These are phyloP conservation scores for Xylaria bambusicola DNA, from an alignment of 495 filamentous ascomycete species.

Conservation along the genomic window DNA sequence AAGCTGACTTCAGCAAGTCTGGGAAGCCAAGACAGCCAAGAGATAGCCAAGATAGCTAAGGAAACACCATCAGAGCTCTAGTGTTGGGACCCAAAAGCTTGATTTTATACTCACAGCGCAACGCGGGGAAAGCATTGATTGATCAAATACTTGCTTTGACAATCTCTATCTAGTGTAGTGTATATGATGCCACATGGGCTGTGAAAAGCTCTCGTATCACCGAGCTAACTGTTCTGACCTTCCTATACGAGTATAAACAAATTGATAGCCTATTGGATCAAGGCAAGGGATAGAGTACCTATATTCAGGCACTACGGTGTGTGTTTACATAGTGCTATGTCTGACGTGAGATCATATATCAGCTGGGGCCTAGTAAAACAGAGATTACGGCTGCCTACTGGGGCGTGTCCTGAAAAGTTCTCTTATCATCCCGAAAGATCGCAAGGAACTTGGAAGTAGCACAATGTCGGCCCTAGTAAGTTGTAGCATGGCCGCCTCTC, in stretches of 20 bases:
- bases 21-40: slow-evolving; percentile 13
- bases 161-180: neutral
- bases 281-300: neutral
- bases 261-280: neutral
- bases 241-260: slow-evolving; percentile 3
- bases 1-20: neutral
- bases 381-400: no score
- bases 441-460: no score
- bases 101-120: neutral
- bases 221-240: slow-evolving; percentile 3
- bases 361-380: no score
- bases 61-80: neutral
- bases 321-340: no score
- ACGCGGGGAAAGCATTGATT: neutral
- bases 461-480: no score
- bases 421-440: no score
- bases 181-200: neutral
- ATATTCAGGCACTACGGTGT: no score
- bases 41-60: slow-evolving; percentile 19
- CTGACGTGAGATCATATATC: no score
- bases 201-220: neutral
- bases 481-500: no score
- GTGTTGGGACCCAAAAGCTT: slow-evolving; percentile 12
- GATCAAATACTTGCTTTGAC: neutral
- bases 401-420: no score